A percentile compares a stretch with the other conserved stretches of the same genome.
These are phyloP conservation scores for Rosa persica DNA, from an alignment of 306 rosid genomes.

Conservation along the genomic window DNA sequence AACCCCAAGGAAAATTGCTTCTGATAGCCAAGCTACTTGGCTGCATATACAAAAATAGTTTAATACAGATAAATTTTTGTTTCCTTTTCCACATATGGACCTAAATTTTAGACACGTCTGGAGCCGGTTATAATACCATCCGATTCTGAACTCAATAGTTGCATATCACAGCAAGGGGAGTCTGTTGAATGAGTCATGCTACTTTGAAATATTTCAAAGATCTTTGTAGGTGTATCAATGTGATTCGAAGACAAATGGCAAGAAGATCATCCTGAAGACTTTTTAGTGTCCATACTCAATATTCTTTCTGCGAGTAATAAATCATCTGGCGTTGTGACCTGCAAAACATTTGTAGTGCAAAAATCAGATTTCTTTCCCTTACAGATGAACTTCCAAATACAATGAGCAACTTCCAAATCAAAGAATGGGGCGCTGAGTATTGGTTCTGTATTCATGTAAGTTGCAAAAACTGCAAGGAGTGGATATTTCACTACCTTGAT, in stretches of 20 bases:
- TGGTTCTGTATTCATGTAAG: neutral
- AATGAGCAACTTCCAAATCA: neutral
- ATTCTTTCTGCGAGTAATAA: constrained; percentile 87
- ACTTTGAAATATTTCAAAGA: neutral
- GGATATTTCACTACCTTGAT: constrained; percentile 62
- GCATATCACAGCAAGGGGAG: neutral
- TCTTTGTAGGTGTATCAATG: neutral
- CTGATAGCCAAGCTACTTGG: too few relatives aligned
- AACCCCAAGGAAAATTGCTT: too few relatives aligned
- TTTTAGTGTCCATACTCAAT: constrained; percentile 45
- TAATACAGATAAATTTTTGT: neutral
- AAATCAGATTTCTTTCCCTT: neutral
- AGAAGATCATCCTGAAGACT: constrained; percentile 10
- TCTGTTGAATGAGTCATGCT: neutral
- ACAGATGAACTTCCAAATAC: neutral
- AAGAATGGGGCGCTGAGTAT: neutral
- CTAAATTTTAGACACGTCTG: neutral
- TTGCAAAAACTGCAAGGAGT: neutral
- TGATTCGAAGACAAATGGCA: neutral
- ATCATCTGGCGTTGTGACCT: constrained; percentile 99
- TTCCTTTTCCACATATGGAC: neutral
- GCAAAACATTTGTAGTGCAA: constrained; percentile 29
- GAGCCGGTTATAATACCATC: neutral
- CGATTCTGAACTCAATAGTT: neutral
- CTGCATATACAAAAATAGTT: neutral